Percentiles rank a stretch among this genome's conserved stretches.
phyloP scores from a whole-genome alignment of 192 early-diverging fungal species.

The Lunasporangiospora selenospora region DNA sequence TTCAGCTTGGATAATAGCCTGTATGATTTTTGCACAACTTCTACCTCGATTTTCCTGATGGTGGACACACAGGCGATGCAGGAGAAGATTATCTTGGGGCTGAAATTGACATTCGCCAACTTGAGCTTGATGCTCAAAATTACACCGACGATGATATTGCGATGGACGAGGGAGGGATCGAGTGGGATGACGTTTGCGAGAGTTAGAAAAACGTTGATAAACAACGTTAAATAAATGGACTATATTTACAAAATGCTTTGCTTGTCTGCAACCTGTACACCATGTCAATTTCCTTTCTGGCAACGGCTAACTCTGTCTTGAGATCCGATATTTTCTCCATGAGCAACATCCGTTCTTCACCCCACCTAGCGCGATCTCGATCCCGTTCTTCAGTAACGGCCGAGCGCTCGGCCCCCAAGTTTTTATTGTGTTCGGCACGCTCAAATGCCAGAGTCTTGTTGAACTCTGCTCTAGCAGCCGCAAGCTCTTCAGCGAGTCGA shows the following conservation, averaged over 20 bases:
- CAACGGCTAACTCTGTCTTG: background rate
- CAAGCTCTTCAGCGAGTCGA: background rate
- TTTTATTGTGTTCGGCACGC: background rate
- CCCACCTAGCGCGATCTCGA: background rate
- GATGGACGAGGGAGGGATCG: background rate
- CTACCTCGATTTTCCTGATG: background rate
- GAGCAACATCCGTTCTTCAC: background rate
- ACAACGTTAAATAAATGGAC: too few relatives aligned
- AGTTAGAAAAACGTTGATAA: background rate
- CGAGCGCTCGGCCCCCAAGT: too few relatives aligned
- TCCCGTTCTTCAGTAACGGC: too few relatives aligned
- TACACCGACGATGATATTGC: background rate
- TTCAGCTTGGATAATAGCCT: slow-evolving; percentile 10
- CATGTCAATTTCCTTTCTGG: background rate
- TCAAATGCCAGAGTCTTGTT: background rate
- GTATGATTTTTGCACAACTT: slow-evolving; percentile 7
- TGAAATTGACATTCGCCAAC: background rate
- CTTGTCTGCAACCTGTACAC: too few relatives aligned
- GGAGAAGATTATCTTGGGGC: background rate
- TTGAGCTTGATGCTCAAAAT: background rate
- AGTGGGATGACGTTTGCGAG: too few relatives aligned
- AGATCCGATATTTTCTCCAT: background rate
- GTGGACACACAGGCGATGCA: too few relatives aligned
- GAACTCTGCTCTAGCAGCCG: background rate
- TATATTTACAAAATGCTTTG: too few relatives aligned